Evolutionary conservation across 352 stramenopile species (phyloP), one percentile per base, ranked within the genome.

Genomic region (Globisporangium mamillatum): DNA sequence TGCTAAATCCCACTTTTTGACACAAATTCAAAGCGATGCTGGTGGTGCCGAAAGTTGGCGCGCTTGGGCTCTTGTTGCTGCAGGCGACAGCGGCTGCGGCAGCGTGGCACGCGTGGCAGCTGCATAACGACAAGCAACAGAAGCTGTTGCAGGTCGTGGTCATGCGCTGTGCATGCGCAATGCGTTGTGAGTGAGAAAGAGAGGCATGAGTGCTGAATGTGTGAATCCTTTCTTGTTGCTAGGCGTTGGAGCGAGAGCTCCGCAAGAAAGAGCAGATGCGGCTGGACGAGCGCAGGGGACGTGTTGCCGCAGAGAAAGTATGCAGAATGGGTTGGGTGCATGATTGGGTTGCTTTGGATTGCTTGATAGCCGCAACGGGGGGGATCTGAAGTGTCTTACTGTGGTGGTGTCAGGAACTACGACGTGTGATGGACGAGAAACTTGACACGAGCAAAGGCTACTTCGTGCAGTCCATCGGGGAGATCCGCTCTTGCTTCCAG

Each of bases 401-500:
- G 25, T 46, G 12, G n/a, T 24, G 27, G 27, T 8, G 32, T 0
- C 57, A 93, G 84, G 84, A 95, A 48, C 63, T 93, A 60, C 76
- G 88, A 10, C 75, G 74, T 44, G 75, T 93, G 57, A 87, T 92
- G 81, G 75, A 91, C 6, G 77, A 89, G 58, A 90, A 95, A 68
- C 64, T 93, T 24, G 79, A 96, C 60, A 92, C 82, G 18, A 86
- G 75, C 63, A 84, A 90, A 60, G 88, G 85, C 22, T 83, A 84
- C 58, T 92, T 83, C 59, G 83, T 95, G 64, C 86, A 97, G 63
- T 70, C 88, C 36, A 84, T 97, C n/a, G 90, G 82, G 6, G 68
- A 70, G 7, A 77, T 95, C 10, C 71, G 75, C 1, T 97, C 90
- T 25, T 97, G 90, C 74, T 97, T 95, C 68, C 77, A 77, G 63